A percentile compares a stretch with the other conserved stretches of the same genome.
Evolutionary conservation across 2,329 filamentous ascomycete genomes (phyloP).

Genomic region (Botryotinia narcissicola): DNA sequence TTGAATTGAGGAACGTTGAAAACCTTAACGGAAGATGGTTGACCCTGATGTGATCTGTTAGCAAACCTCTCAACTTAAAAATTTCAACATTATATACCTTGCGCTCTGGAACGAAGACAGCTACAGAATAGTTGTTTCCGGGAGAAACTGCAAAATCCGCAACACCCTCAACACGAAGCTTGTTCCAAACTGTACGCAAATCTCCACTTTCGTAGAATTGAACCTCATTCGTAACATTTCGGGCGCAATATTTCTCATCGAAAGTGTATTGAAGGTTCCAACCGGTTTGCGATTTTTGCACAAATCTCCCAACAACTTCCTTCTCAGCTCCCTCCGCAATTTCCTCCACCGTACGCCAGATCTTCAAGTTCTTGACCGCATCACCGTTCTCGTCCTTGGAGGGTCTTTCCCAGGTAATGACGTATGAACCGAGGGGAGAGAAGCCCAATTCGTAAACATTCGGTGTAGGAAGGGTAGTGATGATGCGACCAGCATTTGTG

Average conservation of each 20-base stretch:
- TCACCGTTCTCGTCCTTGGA: slow-evolving; percentile 91
- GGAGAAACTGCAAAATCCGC: slow-evolving; percentile 86
- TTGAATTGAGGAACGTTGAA: slow-evolving; percentile 89
- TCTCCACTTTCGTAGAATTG: slow-evolving; percentile 93
- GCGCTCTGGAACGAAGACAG: slow-evolving; percentile 91
- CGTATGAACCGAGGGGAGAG: slow-evolving; percentile 85
- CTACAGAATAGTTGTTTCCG: slow-evolving; percentile 85
- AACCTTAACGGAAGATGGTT: slow-evolving; percentile 90
- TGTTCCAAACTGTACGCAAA: slow-evolving; percentile 87
- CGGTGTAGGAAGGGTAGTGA: slow-evolving; percentile 71
- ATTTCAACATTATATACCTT: slow-evolving; percentile 59
- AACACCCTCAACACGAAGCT: slow-evolving; percentile 88
- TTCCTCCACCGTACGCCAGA: slow-evolving; percentile 83
- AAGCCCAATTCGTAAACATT: slow-evolving; percentile 95
- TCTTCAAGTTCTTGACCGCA: slow-evolving; percentile 93
- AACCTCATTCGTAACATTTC: slow-evolving; percentile 93
- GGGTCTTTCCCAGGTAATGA: slow-evolving; percentile 96
- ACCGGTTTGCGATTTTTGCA: slow-evolving; percentile 91
- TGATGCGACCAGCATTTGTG: slow-evolving; percentile 68
- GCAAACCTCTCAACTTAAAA: not conserved
- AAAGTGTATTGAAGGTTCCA: slow-evolving; percentile 97
- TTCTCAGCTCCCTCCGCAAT: slow-evolving; percentile 52
- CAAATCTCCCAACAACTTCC: slow-evolving; percentile 80
- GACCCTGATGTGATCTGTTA: slow-evolving; percentile 59
- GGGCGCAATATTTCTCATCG: slow-evolving; percentile 91